phyloP scores from a whole-genome alignment of 2,329 filamentous ascomycete species.

The Colletotrichum trifolii region DNA sequence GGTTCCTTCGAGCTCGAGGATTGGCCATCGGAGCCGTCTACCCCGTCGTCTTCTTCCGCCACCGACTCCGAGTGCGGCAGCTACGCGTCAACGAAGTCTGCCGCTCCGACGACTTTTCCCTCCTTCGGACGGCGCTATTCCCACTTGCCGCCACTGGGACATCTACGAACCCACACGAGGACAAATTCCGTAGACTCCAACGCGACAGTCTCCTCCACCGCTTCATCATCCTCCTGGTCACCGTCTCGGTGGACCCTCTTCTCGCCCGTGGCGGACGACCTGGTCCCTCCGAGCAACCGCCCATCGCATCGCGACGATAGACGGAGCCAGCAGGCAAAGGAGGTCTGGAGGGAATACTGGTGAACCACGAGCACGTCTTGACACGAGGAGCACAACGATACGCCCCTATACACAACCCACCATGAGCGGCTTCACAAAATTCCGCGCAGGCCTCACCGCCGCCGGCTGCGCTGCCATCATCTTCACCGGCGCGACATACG shows the following conservation, averaged over 20 bases:
- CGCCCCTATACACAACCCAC: constrained; percentile 31
- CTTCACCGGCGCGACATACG: constrained; percentile 59
- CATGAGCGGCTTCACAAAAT: constrained; percentile 39
- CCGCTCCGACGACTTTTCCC: background rate
- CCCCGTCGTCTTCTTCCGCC: constrained; percentile 3
- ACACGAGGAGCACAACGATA: background rate
- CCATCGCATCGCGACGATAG: constrained; percentile 39
- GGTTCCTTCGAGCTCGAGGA: constrained; percentile 23
- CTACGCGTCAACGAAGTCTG: background rate
- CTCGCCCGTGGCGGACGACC: background rate
- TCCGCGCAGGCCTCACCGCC: constrained; percentile 46
- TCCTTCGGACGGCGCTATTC: constrained; percentile 4
- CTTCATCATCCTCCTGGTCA: constrained; percentile 16
- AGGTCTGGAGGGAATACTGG: constrained; percentile 44
- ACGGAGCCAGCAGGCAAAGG: constrained; percentile 38
- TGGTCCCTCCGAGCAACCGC: background rate
- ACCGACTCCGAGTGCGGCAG: constrained; percentile 2
- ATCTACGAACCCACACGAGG: constrained; percentile 18
- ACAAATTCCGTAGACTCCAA: constrained; percentile 30
- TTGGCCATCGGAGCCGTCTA: constrained; percentile 27
- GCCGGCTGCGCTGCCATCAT: constrained; percentile 58
- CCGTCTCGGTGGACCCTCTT: constrained; percentile 12
- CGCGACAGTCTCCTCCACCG: constrained; percentile 21
- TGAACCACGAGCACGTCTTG: constrained; percentile 21
- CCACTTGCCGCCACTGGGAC: constrained; percentile 1